A percentile compares a stretch with the other conserved stretches of the same genome.
Evolutionary conservation across 2,329 filamentous ascomycete species (phyloP).

Genomic region (Fusarium cicatricum): DNA sequence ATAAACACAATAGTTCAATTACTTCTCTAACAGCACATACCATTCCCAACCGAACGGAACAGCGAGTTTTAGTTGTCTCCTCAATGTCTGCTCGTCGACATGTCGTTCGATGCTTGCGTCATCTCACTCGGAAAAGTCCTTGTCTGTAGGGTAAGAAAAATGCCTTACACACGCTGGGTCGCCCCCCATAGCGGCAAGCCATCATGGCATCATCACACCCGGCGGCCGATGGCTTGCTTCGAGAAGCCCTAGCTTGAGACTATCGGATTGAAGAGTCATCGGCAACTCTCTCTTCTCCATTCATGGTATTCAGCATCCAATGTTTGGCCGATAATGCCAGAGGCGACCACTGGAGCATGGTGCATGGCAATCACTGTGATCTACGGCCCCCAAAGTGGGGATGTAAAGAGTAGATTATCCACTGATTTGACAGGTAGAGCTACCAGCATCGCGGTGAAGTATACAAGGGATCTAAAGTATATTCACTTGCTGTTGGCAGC

Average conservation of each 20-base stretch:
- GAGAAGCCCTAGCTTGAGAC: neutral
- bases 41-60: neutral
- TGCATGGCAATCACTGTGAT: neutral
- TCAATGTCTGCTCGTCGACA: too few relatives aligned
- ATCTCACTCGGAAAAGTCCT: neutral
- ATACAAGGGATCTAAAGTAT: too few relatives aligned
- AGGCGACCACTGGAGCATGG: neutral
- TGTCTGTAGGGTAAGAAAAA: constrained; percentile 6
- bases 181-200: neutral
- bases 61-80: neutral
- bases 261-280: constrained; percentile 1
- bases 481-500: too few relatives aligned
- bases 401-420: too few relatives aligned
- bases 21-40: too few relatives aligned
- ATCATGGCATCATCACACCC: neutral
- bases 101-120: constrained; percentile 6
- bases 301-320: too few relatives aligned
- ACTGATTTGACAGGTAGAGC: too few relatives aligned
- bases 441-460: too few relatives aligned
- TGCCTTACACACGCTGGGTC: constrained; percentile 4
- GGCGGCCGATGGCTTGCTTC: neutral
- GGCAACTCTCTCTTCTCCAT: neutral
- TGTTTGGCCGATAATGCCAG: too few relatives aligned
- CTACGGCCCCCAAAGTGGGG: too few relatives aligned
- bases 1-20: too few relatives aligned